Evolutionary conservation across 1,139 yeast species (phyloP).

Genomic region (Kodamaea derodonti): DNA sequence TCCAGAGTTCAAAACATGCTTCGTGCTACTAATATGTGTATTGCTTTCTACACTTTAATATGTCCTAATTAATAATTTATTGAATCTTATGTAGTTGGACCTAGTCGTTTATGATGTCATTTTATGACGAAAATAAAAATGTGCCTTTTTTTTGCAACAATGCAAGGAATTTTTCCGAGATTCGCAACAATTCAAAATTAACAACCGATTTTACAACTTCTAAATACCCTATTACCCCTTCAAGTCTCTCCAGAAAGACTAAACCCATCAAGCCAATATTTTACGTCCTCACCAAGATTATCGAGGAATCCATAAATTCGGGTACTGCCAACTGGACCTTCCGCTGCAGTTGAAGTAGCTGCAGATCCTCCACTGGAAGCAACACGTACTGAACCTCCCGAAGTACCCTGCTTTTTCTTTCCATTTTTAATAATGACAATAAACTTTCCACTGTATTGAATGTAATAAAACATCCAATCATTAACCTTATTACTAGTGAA

Average conservation of each 20-base stretch:
- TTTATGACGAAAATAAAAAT: no score
- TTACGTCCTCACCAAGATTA: slow-evolving; percentile 44
- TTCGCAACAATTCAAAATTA: no score
- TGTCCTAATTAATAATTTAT: no score
- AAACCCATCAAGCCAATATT: slow-evolving; percentile 36
- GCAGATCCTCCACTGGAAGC: slow-evolving; percentile 2
- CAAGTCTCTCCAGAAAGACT: slow-evolving; percentile 14
- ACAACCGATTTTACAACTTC: no score
- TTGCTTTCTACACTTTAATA: no score
- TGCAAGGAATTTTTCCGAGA: no score
- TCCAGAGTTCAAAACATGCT: no score
- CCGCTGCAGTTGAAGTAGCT: not conserved
- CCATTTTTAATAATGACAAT: slow-evolving; percentile 36
- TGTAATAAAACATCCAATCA: slow-evolving; percentile 46
- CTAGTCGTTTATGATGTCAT: no score
- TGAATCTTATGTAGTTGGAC: no score
- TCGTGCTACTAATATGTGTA: no score
- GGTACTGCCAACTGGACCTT: not conserved
- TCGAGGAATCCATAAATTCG: slow-evolving; percentile 36
- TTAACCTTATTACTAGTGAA: slow-evolving; percentile 35
- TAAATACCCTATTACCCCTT: no score
- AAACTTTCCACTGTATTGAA: slow-evolving; percentile 27
- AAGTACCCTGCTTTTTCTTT: slow-evolving; percentile 8
- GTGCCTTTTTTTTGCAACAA: no score
- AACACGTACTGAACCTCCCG: not conserved